Conservation (phyloP, 208 protist species). For the Blastocrithidia nonstop region DNA sequence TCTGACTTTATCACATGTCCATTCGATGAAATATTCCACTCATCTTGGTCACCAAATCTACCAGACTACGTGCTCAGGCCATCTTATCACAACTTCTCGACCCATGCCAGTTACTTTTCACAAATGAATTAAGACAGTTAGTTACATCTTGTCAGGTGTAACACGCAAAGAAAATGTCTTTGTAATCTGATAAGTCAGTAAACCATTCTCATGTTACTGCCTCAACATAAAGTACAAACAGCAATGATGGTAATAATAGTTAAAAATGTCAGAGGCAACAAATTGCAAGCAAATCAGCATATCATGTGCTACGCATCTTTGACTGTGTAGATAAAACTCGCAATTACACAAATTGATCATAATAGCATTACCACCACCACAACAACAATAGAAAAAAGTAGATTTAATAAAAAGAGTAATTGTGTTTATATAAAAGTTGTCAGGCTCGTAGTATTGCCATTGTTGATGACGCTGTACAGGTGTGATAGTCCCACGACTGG, state of each 20-base stretch:
- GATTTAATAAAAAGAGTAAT: too few relatives aligned
- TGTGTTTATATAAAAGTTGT: too few relatives aligned
- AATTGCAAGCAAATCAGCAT: too few relatives aligned
- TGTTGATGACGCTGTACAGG: conserved; percentile 60
- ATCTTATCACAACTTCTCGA: conserved; percentile 46
- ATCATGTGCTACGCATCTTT: too few relatives aligned
- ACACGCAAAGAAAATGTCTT: neutral
- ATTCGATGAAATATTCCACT: conserved; percentile 64
- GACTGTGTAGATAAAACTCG: too few relatives aligned
- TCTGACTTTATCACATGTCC: conserved; percentile 23
- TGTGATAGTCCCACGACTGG: conserved; percentile 58
- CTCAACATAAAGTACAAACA: too few relatives aligned
- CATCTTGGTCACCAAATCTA: conserved; percentile 60
- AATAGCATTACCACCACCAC: too few relatives aligned
- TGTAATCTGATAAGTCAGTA: neutral
- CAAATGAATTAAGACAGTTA: conserved; percentile 4
- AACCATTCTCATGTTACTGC: neutral
- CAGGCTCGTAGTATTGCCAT: conserved; percentile 34
- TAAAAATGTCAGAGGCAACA: too few relatives aligned
- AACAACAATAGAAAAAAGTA: too few relatives aligned
- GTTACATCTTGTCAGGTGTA: conserved; percentile 14
- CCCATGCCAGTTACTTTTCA: conserved; percentile 33
- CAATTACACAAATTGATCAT: too few relatives aligned
- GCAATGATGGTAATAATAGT: too few relatives aligned
- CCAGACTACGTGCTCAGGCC: conserved; percentile 30